phyloP scores from a whole-genome alignment of 805 yeast species.

The Candida tammaniensis region DNA sequence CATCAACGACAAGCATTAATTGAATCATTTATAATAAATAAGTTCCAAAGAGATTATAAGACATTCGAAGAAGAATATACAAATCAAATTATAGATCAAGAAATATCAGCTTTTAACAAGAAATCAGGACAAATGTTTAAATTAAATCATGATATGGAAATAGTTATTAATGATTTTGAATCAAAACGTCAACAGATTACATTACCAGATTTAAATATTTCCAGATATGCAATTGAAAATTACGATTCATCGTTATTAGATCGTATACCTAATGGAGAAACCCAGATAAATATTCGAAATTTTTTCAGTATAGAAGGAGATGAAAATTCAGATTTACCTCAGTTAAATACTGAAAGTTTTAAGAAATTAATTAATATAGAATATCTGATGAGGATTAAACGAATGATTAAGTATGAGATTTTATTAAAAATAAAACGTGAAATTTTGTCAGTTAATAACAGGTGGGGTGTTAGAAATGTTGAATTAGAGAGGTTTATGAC shows the following conservation, averaged over 20 bases:
- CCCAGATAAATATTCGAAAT: constrained; percentile 19
- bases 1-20: constrained; percentile 21
- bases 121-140: constrained; percentile 27
- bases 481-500: constrained; percentile 28
- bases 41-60: constrained; percentile 28
- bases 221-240: constrained; percentile 25
- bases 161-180: constrained; percentile 22
- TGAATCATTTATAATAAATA: constrained; percentile 34
- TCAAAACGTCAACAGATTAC: constrained; percentile 18
- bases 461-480: constrained; percentile 35
- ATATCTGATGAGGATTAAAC: constrained; percentile 27
- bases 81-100: constrained; percentile 19
- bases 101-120: constrained; percentile 28
- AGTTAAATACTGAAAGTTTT: constrained; percentile 27
- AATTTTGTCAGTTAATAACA: constrained; percentile 25
- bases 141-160: constrained; percentile 22
- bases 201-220: constrained; percentile 27
- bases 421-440: constrained; percentile 30
- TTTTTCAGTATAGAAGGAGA: constrained; percentile 15
- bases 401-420: constrained; percentile 34
- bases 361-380: constrained; percentile 32
- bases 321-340: constrained; percentile 16
- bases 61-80: constrained; percentile 23
- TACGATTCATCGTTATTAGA: constrained; percentile 13
- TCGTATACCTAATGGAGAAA: background rate